These are phyloP conservation scores for Berberis vulgaris DNA, from an alignment of 164 flowering plant genomes.

Conservation along the genomic window DNA sequence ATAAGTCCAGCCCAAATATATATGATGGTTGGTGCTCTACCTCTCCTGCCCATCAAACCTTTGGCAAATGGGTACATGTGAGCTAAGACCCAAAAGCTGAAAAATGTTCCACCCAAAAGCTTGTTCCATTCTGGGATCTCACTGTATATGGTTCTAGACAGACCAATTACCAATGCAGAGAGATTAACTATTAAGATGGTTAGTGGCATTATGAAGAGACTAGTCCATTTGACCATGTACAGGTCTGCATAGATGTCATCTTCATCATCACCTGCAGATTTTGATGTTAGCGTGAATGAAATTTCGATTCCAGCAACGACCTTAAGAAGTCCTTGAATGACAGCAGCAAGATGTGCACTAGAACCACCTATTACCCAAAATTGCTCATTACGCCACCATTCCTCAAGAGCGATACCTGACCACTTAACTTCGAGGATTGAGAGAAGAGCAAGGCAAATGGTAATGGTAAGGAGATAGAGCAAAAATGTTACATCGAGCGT, in stretches of 20 bases:
- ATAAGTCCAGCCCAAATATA: slow-evolving; percentile 4
- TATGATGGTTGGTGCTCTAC: neutral
- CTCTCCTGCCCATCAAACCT: slow-evolving; percentile 8
- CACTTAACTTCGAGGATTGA: slow-evolving; percentile 1
- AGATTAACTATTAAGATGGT: slow-evolving; percentile 1
- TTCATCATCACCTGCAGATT: slow-evolving; percentile 1
- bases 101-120: slow-evolving; percentile 3
- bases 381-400: slow-evolving; percentile 10
- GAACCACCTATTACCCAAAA: slow-evolving; percentile 6
- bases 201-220: slow-evolving; percentile 8
- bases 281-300: slow-evolving; percentile 1
- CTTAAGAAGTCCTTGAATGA: slow-evolving; percentile 6
- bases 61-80: slow-evolving; percentile 8
- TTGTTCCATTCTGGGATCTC: slow-evolving; percentile 7
- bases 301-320: slow-evolving; percentile 6
- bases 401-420: slow-evolving; percentile 4
- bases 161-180: neutral
- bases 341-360: slow-evolving; percentile 6
- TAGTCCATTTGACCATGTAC: slow-evolving; percentile 4
- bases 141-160: slow-evolving; percentile 4
- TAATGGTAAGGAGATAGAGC: neutral
- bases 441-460: neutral
- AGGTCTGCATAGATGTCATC: slow-evolving; percentile 7
- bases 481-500: neutral
- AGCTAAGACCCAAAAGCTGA: slow-evolving; percentile 8